Evolutionary conservation across 805 yeast species (phyloP), one percentile per base, ranked within the genome.

Genomic region (Yarrowia hollandica): DNA sequence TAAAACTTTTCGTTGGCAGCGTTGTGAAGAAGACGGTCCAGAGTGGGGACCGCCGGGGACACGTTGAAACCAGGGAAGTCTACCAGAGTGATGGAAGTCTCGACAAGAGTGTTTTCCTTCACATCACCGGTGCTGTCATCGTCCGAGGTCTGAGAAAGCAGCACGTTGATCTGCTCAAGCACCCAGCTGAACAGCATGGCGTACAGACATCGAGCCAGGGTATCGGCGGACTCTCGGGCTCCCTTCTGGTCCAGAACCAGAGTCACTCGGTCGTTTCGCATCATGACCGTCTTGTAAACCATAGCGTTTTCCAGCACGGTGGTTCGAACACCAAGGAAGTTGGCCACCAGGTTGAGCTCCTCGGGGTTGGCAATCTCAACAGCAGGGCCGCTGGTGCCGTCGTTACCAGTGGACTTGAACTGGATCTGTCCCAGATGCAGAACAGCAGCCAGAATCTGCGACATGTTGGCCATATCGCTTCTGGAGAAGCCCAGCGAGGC

Each of bases 391-490:
- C 68, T 65, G 14, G 73, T 68, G 10, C 72, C 74, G 22, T 71
- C 73, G 11, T 69, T 63, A 21, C 68, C 65, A 11, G 71, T 66
- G 2, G 70, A 61, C 54, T 67, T 63, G 65, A 75, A 74, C 60
- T 68, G 67, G 21, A 75, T 64, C 65, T 75, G 78, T n/a, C 78
- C 78, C 22, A 75, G 64, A 46, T 75, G 78, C n/a, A 75, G 65
- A 15, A 75, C 71, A 2, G 78, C 78, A 2, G 78, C 78, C 26
- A 75, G 64, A n/a, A 79, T 69, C 61, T 74, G 77, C 63, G 79
- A 80, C 15, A 82, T 77, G 62, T 75, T 74, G 42, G 80, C 77
- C 15, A 76, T 75, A 55, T 81, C 84, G 1, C 72, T 66, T 0
- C 75, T 64, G 6, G 75, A 64, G 62, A 82, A 80, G 10, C 81